phyloP scores from a whole-genome alignment of 352 stramenopile species.

The Pythium coloratum region DNA sequence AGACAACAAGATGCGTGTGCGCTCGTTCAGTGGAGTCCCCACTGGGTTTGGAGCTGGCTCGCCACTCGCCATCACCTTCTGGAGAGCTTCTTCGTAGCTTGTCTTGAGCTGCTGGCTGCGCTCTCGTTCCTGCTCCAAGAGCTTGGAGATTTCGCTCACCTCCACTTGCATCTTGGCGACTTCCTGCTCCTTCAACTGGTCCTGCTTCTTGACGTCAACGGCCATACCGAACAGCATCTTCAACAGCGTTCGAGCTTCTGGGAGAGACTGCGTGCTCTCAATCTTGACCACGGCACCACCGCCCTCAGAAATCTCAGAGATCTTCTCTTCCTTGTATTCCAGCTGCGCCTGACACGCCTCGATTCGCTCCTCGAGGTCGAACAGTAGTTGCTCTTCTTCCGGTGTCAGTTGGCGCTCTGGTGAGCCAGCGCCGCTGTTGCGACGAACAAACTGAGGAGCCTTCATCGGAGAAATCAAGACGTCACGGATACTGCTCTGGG shows the following conservation, averaged over 20 bases:
- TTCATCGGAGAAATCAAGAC: conserved; percentile 79
- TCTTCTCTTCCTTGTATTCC: conserved; percentile 90
- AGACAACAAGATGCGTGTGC: conserved; percentile 62
- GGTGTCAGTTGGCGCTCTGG: conserved; percentile 61
- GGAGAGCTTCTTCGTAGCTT: conserved; percentile 82
- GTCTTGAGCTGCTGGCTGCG: conserved; percentile 79
- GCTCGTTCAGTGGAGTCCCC: conserved; percentile 55
- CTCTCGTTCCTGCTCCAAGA: conserved; percentile 71
- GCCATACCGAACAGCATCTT: conserved; percentile 88
- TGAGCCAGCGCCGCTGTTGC: conserved; percentile 38
- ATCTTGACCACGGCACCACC: conserved; percentile 71
- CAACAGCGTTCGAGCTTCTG: conserved; percentile 75
- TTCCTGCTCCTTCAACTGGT: conserved; percentile 80
- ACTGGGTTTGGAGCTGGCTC: conserved; percentile 25
- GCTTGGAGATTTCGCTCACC: conserved; percentile 54
- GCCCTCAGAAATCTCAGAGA: conserved; percentile 73
- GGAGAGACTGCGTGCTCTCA: conserved; percentile 78
- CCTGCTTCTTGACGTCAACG: conserved; percentile 86
- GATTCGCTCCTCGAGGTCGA: conserved; percentile 85
- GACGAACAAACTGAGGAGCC: conserved; percentile 38
- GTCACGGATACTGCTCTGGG: conserved; percentile 71
- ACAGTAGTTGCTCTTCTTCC: conserved; percentile 79
- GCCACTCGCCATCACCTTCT: conserved; percentile 59
- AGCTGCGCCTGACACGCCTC: conserved; percentile 83
- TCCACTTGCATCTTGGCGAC: conserved; percentile 75